Base-by-base conservation (phyloP, 163 green algal species). In the Chlamydomonas reinhardtii region DNA sequence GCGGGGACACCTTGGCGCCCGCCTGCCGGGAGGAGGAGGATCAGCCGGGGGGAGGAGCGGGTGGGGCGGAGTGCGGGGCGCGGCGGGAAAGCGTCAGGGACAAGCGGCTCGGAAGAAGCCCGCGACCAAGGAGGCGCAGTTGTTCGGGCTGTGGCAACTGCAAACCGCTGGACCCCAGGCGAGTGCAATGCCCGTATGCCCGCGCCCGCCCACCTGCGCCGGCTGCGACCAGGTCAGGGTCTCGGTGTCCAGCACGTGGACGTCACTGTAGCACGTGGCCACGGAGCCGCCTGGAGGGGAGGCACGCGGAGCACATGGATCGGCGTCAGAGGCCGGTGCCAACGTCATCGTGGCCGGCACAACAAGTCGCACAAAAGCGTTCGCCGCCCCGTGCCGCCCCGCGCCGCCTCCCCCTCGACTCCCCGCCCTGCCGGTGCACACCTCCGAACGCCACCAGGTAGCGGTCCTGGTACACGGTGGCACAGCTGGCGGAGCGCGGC, bases 231-330 rank as follows among this genome's bases (percentile, higher is more conserved):
- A 98, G 11, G 79, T 73, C 76, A 95, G 76, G 11, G 86, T 94
- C 8, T 95, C 65, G 0, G 95, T 95, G 93, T 99, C 97, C 43
- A 99, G 90, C 62, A 96, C 72, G 62, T 93, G 86, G 72, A 98
- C 25, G 89, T 99, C 96, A 43, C 95, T 94, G 93, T 95, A 98
- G 94, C 97, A 99, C 39, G 89, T 92, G 11, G 96, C 94, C 64
- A 96, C 89, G 4, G 90, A 96, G 76, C 95, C 97, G 48, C 97
- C 97, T 92, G 74, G 24, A 29, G 34, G 24, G n/a, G 6, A 11
- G 54, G 31, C n/a, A 20, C 39, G 19, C 48, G 48, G 48, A 19
- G 48, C 1, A 56, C 14, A 56, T 17, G 48, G 9, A 14, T 17
- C 48, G 48, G 48, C 52, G 74, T 14, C 24, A 39, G 24, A 29